A percentile compares a stretch with the other conserved stretches of the same genome.
Conservation (phyloP, 2,329 filamentous ascomycete species). For the Calonectria naviculata region DNA sequence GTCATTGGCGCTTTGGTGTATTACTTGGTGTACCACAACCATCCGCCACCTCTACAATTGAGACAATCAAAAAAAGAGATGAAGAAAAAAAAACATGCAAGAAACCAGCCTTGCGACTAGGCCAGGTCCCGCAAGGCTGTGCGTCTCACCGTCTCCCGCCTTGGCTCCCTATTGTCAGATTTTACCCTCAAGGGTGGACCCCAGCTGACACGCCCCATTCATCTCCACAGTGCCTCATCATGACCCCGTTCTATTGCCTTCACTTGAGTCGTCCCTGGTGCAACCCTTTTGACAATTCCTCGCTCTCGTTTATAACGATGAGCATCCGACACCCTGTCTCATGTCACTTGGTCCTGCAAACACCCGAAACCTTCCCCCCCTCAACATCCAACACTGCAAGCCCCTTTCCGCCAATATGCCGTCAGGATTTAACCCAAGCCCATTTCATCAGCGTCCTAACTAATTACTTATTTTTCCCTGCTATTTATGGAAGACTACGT, state of each 20-base stretch:
- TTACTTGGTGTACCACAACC: neutral
- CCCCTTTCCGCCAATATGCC: neutral
- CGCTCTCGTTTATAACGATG: neutral
- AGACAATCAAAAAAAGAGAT: neutral
- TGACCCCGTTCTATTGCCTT: neutral
- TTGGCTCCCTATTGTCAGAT: neutral
- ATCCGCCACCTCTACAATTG: neutral
- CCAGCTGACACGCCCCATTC: neutral
- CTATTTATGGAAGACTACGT: slow-evolving; percentile 2
- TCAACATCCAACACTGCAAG: neutral
- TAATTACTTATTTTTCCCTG: neutral
- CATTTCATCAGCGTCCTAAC: slow-evolving; percentile 5
- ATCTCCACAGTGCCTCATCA: neutral
- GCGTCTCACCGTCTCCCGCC: neutral
- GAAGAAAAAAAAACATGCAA: neutral
- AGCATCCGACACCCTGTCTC: neutral
- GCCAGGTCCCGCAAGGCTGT: neutral
- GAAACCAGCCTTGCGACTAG: neutral
- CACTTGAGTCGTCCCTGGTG: neutral
- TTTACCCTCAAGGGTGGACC: neutral
- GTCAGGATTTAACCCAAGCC: neutral
- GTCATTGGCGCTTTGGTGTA: too few species aligned
- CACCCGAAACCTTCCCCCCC: neutral
- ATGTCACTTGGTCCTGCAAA: neutral
- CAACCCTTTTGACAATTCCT: neutral